Evolutionary conservation across 2,329 filamentous ascomycete genomes (phyloP).

Genomic region (Phaeosphaeria sp.): DNA sequence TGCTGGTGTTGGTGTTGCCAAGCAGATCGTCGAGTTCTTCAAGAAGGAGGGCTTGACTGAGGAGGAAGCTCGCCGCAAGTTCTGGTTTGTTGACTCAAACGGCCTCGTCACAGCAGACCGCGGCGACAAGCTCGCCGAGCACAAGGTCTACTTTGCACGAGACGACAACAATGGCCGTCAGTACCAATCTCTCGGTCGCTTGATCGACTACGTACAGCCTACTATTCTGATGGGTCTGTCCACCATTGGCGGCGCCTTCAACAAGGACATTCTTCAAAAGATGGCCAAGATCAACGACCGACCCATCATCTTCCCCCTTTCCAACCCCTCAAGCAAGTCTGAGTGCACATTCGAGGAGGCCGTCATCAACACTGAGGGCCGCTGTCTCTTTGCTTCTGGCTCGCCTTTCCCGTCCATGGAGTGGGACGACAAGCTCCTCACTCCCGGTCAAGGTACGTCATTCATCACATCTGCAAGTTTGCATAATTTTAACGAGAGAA

Average conservation of each 20-base stretch:
- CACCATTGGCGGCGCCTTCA: constrained; percentile 94
- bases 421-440: constrained; percentile 54
- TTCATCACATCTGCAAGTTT: not conserved
- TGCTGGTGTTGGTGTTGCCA: constrained; percentile 95
- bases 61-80: constrained; percentile 85
- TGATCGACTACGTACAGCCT: constrained; percentile 93
- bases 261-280: constrained; percentile 76
- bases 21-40: constrained; percentile 97
- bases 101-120: constrained; percentile 93
- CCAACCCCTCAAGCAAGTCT: constrained; percentile 94
- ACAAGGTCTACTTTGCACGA: constrained; percentile 75
- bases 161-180: constrained; percentile 70
- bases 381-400: constrained; percentile 91
- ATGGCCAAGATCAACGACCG: constrained; percentile 69
- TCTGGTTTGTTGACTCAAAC: constrained; percentile 97
- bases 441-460: constrained; percentile 55
- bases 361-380: constrained; percentile 87
- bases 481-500: constrained; percentile 50
- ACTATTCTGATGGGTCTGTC: constrained; percentile 94
- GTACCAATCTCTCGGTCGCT: constrained; percentile 81
- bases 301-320: constrained; percentile 85
- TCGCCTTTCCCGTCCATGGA: constrained; percentile 82
- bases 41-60: constrained; percentile 89
- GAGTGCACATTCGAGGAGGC: constrained; percentile 98
- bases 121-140: constrained; percentile 90